Conservation (phyloP, 768 basidiomycete genomes). For the Mrakia gelida region DNA sequence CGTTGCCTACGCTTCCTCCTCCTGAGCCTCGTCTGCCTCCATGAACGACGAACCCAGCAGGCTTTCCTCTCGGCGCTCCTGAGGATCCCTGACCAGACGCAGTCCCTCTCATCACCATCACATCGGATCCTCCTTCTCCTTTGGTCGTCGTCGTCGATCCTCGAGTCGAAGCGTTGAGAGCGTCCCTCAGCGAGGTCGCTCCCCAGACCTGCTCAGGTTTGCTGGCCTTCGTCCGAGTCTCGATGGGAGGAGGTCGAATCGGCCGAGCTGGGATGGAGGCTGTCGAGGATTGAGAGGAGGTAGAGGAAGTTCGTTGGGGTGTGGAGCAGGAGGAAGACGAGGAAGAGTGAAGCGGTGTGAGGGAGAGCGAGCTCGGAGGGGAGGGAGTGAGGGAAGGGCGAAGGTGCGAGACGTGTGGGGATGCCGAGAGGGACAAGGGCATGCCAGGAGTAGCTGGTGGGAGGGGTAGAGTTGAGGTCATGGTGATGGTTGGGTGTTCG, state of each 20-base stretch:
- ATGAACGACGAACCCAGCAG: constrained; percentile 28
- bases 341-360: constrained; percentile 21
- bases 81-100: not conserved
- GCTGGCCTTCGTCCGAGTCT: constrained; percentile 30
- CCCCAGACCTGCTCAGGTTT: constrained; percentile 26
- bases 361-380: not conserved
- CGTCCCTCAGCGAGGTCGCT: constrained; percentile 9
- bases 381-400: not conserved
- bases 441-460: not conserved
- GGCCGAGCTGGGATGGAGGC: constrained; percentile 32
- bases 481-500: not conserved
- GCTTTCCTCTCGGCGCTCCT: constrained; percentile 1
- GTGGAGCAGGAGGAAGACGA: constrained; percentile 22
- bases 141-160: not conserved
- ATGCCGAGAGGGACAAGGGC: not conserved
- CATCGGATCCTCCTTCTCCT: not conserved
- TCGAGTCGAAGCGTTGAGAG: constrained; percentile 20
- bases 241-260: constrained; percentile 32
- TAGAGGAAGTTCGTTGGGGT: constrained; percentile 28
- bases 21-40: constrained; percentile 19
- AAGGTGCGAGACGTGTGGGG: constrained; percentile 9
- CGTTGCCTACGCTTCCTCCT: not conserved
- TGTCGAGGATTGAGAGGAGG: constrained; percentile 32
- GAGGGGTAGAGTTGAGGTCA: not conserved
- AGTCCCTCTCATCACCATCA: not conserved